Percentiles rank a stretch among this genome's conserved stretches.
phyloP scores from a whole-genome alignment of 2,329 filamentous ascomycete species.

The Pezicula carpinea region DNA sequence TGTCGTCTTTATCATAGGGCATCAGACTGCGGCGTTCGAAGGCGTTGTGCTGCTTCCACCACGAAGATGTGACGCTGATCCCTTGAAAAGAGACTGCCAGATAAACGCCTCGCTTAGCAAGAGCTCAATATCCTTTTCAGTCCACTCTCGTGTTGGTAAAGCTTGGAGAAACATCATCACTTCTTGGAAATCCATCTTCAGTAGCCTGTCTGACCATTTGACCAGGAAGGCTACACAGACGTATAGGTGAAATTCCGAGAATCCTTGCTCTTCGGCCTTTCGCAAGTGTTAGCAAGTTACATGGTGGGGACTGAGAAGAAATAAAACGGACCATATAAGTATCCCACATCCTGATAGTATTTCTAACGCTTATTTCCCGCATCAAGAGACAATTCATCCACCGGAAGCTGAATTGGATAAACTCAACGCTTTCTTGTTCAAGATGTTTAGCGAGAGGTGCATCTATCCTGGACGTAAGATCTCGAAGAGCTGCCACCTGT shows the following conservation, averaged over 20 bases:
- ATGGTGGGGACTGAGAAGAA: slow-evolving; percentile 3
- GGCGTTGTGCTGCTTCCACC: slow-evolving; percentile 35
- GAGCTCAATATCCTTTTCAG: slow-evolving; percentile 95
- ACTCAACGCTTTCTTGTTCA: slow-evolving; percentile 87
- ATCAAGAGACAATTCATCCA: slow-evolving; percentile 99
- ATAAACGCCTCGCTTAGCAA: slow-evolving; percentile 95
- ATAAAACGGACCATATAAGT: slow-evolving; percentile 77
- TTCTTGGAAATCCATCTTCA: slow-evolving; percentile 97
- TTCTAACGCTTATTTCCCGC: slow-evolving; percentile 93
- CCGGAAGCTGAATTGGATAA: slow-evolving; percentile 97
- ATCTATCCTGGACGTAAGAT: slow-evolving; percentile 89
- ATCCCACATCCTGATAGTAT: slow-evolving; percentile 99
- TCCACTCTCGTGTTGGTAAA: slow-evolving; percentile 89
- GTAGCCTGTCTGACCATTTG: slow-evolving; percentile 93
- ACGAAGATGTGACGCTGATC: slow-evolving; percentile 83
- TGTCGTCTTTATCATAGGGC: background rate
- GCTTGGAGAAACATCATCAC: slow-evolving; percentile 99
- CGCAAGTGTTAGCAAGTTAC: slow-evolving; percentile 6
- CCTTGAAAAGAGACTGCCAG: slow-evolving; percentile 96
- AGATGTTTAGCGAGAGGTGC: slow-evolving; percentile 79
- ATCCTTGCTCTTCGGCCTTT: slow-evolving; percentile 95
- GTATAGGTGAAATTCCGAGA: slow-evolving; percentile 97
- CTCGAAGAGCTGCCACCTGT: slow-evolving; percentile 82
- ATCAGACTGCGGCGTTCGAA: slow-evolving; percentile 18
- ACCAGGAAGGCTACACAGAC: slow-evolving; percentile 97